Evolutionary conservation across 768 basidiomycete species (phyloP).

Genomic region (Pholiota microspora): DNA sequence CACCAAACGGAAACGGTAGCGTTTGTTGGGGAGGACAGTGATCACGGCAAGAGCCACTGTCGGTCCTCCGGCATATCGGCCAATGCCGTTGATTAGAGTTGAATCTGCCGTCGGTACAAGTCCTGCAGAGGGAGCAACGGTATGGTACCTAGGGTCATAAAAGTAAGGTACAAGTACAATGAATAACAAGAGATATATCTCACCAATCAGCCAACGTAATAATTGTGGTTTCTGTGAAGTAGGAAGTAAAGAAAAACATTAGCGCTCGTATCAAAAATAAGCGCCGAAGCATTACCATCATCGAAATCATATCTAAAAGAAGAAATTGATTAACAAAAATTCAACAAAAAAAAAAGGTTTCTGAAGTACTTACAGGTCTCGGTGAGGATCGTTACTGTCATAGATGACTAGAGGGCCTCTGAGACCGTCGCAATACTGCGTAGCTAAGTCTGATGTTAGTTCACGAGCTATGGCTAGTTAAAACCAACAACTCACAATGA

Average conservation of each 20-base stretch:
- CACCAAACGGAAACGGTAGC: conserved; percentile 49
- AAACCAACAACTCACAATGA: conserved; percentile 25
- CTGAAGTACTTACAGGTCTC: conserved; percentile 10
- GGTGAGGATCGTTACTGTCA: conserved; percentile 26
- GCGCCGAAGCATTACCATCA: conserved; percentile 30
- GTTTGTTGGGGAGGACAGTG: conserved; percentile 30
- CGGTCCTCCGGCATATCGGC: conserved; percentile 39
- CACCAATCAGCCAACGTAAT: conserved; percentile 19
- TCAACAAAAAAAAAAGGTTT: background rate
- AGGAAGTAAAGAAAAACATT: background rate
- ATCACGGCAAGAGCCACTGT: conserved; percentile 34
- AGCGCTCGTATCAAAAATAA: background rate
- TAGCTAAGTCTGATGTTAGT: conserved; percentile 22
- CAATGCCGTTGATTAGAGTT: conserved; percentile 48
- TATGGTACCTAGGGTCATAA: conserved; percentile 11
- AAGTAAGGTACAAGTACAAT: background rate
- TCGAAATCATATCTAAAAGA: conserved; percentile 32
- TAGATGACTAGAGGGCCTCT: conserved; percentile 32
- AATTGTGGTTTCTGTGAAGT: conserved; percentile 24
- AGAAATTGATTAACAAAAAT: background rate
- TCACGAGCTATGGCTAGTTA: conserved; percentile 17
- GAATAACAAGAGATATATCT: background rate
- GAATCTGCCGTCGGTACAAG: conserved; percentile 28
- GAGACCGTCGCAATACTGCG: conserved; percentile 60
- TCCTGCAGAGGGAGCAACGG: conserved; percentile 39